Conservation (phyloP, 768 basidiomycete species). For the Trametes cubensis region DNA sequence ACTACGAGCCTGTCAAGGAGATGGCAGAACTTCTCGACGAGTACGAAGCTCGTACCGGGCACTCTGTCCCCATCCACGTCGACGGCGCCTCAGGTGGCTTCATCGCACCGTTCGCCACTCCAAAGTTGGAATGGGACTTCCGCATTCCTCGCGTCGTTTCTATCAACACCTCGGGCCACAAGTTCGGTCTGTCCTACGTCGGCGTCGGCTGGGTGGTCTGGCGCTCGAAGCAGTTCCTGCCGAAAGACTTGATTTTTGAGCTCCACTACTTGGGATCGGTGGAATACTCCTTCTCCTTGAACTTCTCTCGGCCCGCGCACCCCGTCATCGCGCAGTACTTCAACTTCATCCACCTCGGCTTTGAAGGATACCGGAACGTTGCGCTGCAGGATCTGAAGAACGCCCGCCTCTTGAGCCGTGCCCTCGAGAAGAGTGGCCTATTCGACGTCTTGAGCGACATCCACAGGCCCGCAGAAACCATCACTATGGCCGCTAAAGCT, state of each 20-base stretch:
- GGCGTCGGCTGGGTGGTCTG: constrained; percentile 71
- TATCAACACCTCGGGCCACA: constrained; percentile 63
- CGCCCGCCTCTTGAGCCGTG: constrained; percentile 65
- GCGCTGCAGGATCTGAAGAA: constrained; percentile 56
- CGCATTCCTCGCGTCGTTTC: constrained; percentile 58
- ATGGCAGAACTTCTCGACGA: constrained; percentile 74
- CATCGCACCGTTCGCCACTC: constrained; percentile 61
- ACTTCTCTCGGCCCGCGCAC: constrained; percentile 63
- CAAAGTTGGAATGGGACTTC: constrained; percentile 63
- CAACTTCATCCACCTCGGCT: constrained; percentile 64
- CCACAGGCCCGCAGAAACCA: constrained; percentile 43
- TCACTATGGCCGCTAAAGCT: constrained; percentile 35
- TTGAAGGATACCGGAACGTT: constrained; percentile 52
- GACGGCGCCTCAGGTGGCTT: constrained; percentile 67
- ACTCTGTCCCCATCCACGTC: constrained; percentile 44
- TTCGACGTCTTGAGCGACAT: constrained; percentile 58
- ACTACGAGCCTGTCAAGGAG: constrained; percentile 80
- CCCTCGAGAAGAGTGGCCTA: constrained; percentile 58
- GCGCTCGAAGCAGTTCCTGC: constrained; percentile 57
- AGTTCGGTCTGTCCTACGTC: constrained; percentile 58
- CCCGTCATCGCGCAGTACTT: constrained; percentile 67
- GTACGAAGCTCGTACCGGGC: constrained; percentile 52
- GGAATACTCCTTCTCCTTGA: constrained; percentile 77
- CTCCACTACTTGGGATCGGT: constrained; percentile 53
- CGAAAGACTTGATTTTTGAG: constrained; percentile 72